A percentile compares a stretch with the other conserved stretches of the same genome.
Conservation (phyloP, 805 yeast genomes). For the Spathaspora girioi region DNA sequence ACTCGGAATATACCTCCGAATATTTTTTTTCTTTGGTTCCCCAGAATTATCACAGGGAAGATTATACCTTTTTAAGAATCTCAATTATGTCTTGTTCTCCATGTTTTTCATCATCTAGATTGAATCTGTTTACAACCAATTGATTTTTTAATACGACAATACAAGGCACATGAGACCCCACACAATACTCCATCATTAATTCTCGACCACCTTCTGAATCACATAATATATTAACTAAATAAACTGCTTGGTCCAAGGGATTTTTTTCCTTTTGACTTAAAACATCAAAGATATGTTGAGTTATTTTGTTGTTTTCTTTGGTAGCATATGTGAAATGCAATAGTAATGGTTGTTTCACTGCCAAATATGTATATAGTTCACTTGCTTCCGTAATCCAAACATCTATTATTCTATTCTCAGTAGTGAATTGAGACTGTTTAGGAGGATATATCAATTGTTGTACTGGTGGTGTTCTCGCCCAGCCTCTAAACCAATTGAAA, state of each 20-base stretch:
- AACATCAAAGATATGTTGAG: constrained; percentile 49
- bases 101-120: neutral
- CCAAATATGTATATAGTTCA: constrained; percentile 55
- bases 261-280: constrained; percentile 19
- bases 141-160: constrained; percentile 67
- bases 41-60: neutral
- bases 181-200: constrained; percentile 52
- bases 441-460: constrained; percentile 40
- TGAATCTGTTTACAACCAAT: constrained; percentile 31
- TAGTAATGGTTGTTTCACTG: constrained; percentile 58
- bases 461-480: constrained; percentile 6
- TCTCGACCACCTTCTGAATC: constrained; percentile 64
- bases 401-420: constrained; percentile 37
- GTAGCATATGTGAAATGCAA: constrained; percentile 76
- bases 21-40: neutral
- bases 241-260: constrained; percentile 44
- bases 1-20: neutral
- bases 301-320: constrained; percentile 54
- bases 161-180: constrained; percentile 53
- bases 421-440: constrained; percentile 28
- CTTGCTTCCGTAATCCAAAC: constrained; percentile 47
- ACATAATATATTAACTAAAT: constrained; percentile 68
- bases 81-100: constrained; percentile 25
- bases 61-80: constrained; percentile 21
- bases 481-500: constrained; percentile 7